Percentiles rank a stretch among this genome's conserved stretches.
Evolutionary conservation across 257 asterid species (phyloP).

Genomic region (Oldenlandia corymbosa): DNA sequence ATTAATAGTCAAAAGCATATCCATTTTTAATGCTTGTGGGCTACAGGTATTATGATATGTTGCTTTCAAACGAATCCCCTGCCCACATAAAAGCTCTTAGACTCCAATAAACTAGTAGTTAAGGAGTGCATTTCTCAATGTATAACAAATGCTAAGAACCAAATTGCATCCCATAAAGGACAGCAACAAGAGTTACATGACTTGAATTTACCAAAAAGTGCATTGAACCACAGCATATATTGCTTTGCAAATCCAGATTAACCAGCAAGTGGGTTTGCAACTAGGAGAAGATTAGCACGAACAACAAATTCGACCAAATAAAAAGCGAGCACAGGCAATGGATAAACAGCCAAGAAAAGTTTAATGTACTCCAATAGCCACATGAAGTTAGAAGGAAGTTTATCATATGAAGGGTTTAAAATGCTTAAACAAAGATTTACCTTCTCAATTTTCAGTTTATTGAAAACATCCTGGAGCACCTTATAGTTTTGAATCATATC

Average conservation of each 20-base stretch:
- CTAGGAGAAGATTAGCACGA: neutral
- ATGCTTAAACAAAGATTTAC: constrained; percentile 23
- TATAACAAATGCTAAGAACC: neutral
- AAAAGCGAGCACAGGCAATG: neutral
- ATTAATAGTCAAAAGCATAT: neutral
- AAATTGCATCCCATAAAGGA: neutral
- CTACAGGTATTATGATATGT: neutral
- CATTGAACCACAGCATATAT: neutral
- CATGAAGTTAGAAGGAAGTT: neutral
- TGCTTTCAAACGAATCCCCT: neutral
- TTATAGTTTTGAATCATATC: constrained; percentile 94
- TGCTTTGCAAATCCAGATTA: neutral
- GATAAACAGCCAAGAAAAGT: neutral
- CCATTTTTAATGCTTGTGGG: too few relatives aligned
- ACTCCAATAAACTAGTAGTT: too few relatives aligned
- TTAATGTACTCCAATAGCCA: neutral
- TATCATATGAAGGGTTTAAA: neutral
- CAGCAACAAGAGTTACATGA: neutral
- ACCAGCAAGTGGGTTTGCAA: neutral
- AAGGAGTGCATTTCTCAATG: neutral
- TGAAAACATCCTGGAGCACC: constrained; percentile 91
- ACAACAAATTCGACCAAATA: neutral
- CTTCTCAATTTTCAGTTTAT: constrained; percentile 84
- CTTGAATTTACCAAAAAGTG: neutral
- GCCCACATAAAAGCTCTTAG: neutral